Base-by-base conservation (phyloP, 2,329 filamentous ascomycete genomes). In the Tolypocladium nubicola region DNA sequence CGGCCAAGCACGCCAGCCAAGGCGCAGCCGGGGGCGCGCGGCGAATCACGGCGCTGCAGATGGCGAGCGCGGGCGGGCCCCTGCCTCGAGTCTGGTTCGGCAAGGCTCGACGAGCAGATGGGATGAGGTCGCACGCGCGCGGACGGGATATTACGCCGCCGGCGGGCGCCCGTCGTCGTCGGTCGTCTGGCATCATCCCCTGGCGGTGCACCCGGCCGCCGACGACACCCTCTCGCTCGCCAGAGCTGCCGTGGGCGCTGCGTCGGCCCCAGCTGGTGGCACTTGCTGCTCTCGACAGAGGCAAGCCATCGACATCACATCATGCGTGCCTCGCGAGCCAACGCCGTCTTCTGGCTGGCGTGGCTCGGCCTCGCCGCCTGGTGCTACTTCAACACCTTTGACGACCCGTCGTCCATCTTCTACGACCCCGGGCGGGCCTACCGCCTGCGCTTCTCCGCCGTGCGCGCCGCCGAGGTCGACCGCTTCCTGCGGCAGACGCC, bases 361-460 rank as follows among this genome's bases (percentile, higher is more conserved):
- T 71, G 68, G 68, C 53, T 67, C 33, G 52, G 56, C 23, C 65
- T 68, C 23, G 58, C 67, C 1, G 8, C 64, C 13, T 67, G 65
- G 59, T 67, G 67, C 61, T 68, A 62, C 56, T 59, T 62, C 35
- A 66, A 70, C 61, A 66, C 67, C 37, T 70, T 63, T 58, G 69
- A 71, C 58, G 70, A 71, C 59, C 70, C 70, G 7, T 67, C 67
- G 2, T 71, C 70, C 5, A 59, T 70, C 58, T 72, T 72, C 60
- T 72, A 66, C 62, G 61, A 68, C 59, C 60, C 61, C 35, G 38
- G 49, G 33, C 57, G 59, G 35, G 70, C 70, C 53, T 71, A 70
- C 58, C 14, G 59, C 8, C 63, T 61, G 35, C 60, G 61, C 39
- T 69, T 65, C 60, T 71, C 69, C 0, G 57, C 58, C 16, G 21